phyloP scores from a whole-genome alignment of 2,329 filamentous ascomycete genomes.

The Cladophialophora yegresii region DNA sequence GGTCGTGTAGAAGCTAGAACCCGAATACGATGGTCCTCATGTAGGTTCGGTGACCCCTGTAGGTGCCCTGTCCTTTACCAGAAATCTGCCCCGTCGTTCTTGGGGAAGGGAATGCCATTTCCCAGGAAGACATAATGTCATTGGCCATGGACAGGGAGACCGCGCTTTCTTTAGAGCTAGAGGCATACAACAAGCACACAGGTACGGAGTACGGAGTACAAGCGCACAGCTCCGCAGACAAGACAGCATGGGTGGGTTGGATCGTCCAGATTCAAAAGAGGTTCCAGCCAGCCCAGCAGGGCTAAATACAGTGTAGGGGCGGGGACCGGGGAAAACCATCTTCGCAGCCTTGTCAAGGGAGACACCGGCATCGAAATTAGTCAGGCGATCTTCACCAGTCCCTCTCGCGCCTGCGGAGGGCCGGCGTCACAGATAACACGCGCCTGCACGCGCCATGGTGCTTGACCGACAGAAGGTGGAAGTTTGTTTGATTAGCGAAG shows the following conservation, averaged over 20 bases:
- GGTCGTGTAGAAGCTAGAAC: background rate
- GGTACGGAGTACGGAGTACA: background rate
- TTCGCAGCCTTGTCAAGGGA: background rate
- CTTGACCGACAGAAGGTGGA: background rate
- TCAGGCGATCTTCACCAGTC: background rate
- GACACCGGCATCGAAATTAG: background rate
- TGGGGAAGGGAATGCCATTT: background rate
- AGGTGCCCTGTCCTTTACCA: conserved; percentile 11
- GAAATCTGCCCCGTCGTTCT: background rate
- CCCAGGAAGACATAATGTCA: background rate
- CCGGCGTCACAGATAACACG: background rate
- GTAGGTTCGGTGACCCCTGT: background rate
- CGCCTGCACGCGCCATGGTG: background rate
- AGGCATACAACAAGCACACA: background rate
- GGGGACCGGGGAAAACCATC: background rate
- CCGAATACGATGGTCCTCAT: conserved; percentile 19
- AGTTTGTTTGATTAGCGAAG: background rate
- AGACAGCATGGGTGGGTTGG: background rate
- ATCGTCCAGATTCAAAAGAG: background rate
- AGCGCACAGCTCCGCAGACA: too few relatives aligned
- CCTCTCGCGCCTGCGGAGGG: background rate
- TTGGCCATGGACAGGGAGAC: background rate
- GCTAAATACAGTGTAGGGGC: background rate
- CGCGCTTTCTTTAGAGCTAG: background rate
- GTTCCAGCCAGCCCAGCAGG: background rate